Percentiles rank a stretch among this genome's conserved stretches.
Evolutionary conservation across 768 basidiomycete genomes (phyloP).

Genomic region (Lactarius indigo): DNA sequence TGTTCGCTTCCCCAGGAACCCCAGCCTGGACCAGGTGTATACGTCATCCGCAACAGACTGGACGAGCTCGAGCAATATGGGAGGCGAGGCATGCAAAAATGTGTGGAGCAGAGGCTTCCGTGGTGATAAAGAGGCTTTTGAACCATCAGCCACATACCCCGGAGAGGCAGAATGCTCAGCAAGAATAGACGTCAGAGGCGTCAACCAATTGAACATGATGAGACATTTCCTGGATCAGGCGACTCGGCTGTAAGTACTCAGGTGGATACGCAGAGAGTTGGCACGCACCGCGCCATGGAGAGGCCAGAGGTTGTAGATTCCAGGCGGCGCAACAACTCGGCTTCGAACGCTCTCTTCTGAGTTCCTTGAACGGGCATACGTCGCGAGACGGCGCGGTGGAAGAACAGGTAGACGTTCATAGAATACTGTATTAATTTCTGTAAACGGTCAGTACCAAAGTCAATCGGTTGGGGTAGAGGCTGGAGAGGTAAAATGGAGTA

Average conservation of each 20-base stretch:
- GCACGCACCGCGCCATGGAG: constrained; percentile 65
- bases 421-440: constrained; percentile 89
- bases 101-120: constrained; percentile 66
- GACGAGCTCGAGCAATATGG: constrained; percentile 73
- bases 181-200: constrained; percentile 66
- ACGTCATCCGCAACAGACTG: constrained; percentile 75
- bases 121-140: constrained; percentile 25
- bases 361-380: constrained; percentile 47
- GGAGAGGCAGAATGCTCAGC: constrained; percentile 68
- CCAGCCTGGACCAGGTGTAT: constrained; percentile 69
- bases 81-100: constrained; percentile 75
- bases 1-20: constrained; percentile 58
- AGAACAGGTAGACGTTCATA: constrained; percentile 66
- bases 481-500: constrained; percentile 39
- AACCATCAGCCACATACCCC: constrained; percentile 46
- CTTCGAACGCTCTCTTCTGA: constrained; percentile 50
- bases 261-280: not conserved
- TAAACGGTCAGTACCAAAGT: constrained; percentile 2
- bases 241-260: constrained; percentile 1
- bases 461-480: not conserved
- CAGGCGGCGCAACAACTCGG: constrained; percentile 55
- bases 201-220: constrained; percentile 81
- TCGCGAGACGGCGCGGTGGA: constrained; percentile 54
- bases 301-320: constrained; percentile 61
- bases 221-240: constrained; percentile 60